A percentile compares a stretch with the other conserved stretches of the same genome.
Conservation (phyloP, 139 green algal species). For the Coelastrella sp. region DNA sequence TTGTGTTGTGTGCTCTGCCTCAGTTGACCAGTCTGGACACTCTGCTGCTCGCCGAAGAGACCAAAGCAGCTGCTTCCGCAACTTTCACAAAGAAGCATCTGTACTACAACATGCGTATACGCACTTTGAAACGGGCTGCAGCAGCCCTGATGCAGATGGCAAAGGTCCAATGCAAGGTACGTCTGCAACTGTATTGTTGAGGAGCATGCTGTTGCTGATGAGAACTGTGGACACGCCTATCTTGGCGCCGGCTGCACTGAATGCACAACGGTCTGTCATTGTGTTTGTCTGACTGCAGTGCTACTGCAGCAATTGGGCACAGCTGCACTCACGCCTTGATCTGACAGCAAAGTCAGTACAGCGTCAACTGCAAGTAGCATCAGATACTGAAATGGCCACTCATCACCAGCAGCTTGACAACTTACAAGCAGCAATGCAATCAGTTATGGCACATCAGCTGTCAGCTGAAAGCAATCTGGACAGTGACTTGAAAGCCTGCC, state of each 20-base stretch:
- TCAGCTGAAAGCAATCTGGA: neutral
- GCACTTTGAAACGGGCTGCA: conserved; percentile 72
- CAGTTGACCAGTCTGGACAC: conserved; percentile 75
- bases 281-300: neutral
- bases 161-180: neutral
- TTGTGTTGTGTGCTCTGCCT: conserved; percentile 51
- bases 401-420: neutral
- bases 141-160: conserved; percentile 33
- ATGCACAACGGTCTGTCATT: too few relatives aligned
- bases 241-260: too few relatives aligned
- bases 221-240: too few relatives aligned
- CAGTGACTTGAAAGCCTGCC: neutral
- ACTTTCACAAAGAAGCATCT: conserved; percentile 89
- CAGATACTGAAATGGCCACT: neutral
- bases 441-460: neutral
- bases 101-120: conserved; percentile 92
- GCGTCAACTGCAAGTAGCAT: neutral
- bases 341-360: neutral
- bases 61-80: conserved; percentile 77
- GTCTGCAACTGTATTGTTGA: conserved; percentile 1
- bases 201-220: neutral
- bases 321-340: neutral
- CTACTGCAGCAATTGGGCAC: neutral
- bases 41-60: conserved; percentile 71
- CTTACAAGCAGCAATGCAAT: neutral